A percentile compares a stretch with the other conserved stretches of the same genome.
Conservation (phyloP, 2,329 filamentous ascomycete genomes). For the Akanthomyces dipterigenus region DNA sequence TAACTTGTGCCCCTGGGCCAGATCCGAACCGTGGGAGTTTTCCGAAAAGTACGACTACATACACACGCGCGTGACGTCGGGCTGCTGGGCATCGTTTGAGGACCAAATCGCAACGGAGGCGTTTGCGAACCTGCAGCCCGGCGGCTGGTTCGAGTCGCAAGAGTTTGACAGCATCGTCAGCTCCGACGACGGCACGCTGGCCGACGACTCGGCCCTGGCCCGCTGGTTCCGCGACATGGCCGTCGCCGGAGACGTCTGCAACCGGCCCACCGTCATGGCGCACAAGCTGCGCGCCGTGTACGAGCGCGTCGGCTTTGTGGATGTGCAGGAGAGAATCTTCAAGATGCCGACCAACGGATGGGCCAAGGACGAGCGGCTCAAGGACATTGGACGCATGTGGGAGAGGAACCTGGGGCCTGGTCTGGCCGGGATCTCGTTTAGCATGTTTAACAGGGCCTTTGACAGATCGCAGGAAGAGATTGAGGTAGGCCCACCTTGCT, state of each 20-base stretch:
- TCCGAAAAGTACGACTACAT: conserved; percentile 50
- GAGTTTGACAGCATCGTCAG: conserved; percentile 33
- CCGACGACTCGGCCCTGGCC: conserved; percentile 29
- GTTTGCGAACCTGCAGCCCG: conserved; percentile 41
- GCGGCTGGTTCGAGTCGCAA: conserved; percentile 50
- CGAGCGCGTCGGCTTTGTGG: conserved; percentile 46
- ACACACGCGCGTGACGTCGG: conserved; percentile 43
- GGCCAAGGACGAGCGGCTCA: conserved; percentile 39
- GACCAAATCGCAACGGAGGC: conserved; percentile 44
- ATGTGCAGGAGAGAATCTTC: conserved; percentile 45
- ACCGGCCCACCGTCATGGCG: conserved; percentile 32
- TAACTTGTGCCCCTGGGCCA: conserved; percentile 16
- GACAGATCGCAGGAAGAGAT: conserved; percentile 38
- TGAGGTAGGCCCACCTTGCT: conserved; percentile 35
- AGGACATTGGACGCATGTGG: conserved; percentile 39
- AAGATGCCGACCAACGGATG: conserved; percentile 50
- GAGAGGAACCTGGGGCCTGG: conserved; percentile 36
- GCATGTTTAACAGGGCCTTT: conserved; percentile 34
- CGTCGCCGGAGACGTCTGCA: conserved; percentile 29
- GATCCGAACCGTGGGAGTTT: conserved; percentile 43
- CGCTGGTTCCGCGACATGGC: conserved; percentile 35
- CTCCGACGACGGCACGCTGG: conserved; percentile 41
- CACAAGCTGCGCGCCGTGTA: conserved; percentile 30
- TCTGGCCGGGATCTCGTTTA: conserved; percentile 38
- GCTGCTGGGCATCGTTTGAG: conserved; percentile 44